phyloP scores from a whole-genome alignment of 805 yeast species.

The Hanseniaspora mollemarum region DNA sequence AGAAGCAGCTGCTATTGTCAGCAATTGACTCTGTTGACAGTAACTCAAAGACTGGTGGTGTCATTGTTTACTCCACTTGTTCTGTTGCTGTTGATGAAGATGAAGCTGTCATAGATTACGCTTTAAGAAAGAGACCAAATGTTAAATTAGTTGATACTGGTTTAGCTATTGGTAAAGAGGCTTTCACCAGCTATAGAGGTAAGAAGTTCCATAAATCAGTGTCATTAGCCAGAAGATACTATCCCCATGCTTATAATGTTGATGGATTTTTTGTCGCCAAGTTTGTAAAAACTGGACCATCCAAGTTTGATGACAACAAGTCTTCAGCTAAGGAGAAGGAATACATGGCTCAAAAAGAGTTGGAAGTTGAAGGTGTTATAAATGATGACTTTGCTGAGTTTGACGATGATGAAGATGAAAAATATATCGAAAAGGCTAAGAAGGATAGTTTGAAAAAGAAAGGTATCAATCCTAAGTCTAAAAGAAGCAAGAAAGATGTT shows the following conservation, averaged over 20 bases:
- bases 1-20: slow-evolving; percentile 80
- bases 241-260: slow-evolving; percentile 96
- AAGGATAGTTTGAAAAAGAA: slow-evolving; percentile 53
- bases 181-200: slow-evolving; percentile 87
- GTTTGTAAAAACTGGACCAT: slow-evolving; percentile 78
- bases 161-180: slow-evolving; percentile 87
- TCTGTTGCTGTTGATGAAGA: slow-evolving; percentile 97
- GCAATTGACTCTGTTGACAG: slow-evolving; percentile 98
- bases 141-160: slow-evolving; percentile 90
- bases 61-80: slow-evolving; percentile 94
- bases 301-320: slow-evolving; percentile 72
- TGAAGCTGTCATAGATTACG: slow-evolving; percentile 97
- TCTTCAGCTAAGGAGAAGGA: slow-evolving; percentile 86
- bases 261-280: slow-evolving; percentile 98
- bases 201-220: slow-evolving; percentile 72
- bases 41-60: slow-evolving; percentile 80
- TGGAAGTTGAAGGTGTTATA: slow-evolving; percentile 68
- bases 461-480: slow-evolving; percentile 57
- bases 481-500: slow-evolving; percentile 17
- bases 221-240: slow-evolving; percentile 80
- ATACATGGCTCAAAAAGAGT: slow-evolving; percentile 66
- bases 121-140: slow-evolving; percentile 89
- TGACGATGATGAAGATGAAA: slow-evolving; percentile 63
- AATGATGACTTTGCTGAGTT: slow-evolving; percentile 78
- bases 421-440: slow-evolving; percentile 56